Percentiles rank a stretch among this genome's conserved stretches.
Conservation (phyloP, 179 eudicot genomes). For the Camellia oleifera region DNA sequence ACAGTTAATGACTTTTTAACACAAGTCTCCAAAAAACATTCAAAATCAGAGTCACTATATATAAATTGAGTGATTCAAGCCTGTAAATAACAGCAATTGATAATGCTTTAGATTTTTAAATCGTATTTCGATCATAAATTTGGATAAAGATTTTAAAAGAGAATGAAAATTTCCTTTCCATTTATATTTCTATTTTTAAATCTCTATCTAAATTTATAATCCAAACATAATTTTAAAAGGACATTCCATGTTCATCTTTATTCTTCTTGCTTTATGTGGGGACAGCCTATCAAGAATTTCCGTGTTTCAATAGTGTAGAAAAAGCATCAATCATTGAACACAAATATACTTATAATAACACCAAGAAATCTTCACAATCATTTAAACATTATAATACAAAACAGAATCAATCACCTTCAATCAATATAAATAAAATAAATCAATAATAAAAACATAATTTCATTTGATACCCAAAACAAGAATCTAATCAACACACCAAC, state of each 20-base stretch:
- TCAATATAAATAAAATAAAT: slow-evolving; percentile 17
- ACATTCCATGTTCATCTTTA: not conserved
- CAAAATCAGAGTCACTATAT: not conserved
- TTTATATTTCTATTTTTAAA: no score
- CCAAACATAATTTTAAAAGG: no score
- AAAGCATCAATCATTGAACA: slow-evolving; percentile 10
- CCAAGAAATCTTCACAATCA: not conserved
- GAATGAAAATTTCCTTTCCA: no score
- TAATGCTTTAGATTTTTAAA: not conserved
- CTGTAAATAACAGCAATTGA: not conserved
- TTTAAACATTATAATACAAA: slow-evolving; percentile 21
- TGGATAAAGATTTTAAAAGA: no score
- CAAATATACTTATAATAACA: slow-evolving; percentile 5
- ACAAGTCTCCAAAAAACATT: not conserved
- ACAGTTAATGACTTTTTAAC: no score
- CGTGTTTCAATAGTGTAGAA: not conserved
- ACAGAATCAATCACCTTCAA: slow-evolving; percentile 20
- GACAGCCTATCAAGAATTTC: slow-evolving; percentile 1
- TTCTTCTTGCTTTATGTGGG: not conserved
- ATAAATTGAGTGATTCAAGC: not conserved
- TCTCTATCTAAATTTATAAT: no score
- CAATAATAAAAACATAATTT: slow-evolving; percentile 31
- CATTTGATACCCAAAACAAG: slow-evolving; percentile 21
- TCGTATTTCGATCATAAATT: no score
- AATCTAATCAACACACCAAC: slow-evolving; percentile 33